phyloP scores from a whole-genome alignment of 2,329 filamentous ascomycete genomes.

The Scedosporium aurantiacum region DNA sequence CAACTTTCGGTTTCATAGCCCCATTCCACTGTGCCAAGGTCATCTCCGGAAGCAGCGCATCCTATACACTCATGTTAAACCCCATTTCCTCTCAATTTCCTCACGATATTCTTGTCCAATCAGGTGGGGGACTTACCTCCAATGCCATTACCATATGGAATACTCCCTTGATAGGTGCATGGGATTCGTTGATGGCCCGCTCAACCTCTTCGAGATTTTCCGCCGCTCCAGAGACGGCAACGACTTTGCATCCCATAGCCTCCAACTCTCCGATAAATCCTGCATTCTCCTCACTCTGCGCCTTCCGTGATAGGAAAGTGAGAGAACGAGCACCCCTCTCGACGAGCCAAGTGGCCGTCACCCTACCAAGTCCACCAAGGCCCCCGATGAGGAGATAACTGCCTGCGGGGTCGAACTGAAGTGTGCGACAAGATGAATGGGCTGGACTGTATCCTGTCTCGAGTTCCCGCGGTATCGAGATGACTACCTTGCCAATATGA shows the following conservation, averaged over 20 bases:
- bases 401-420: constrained; percentile 11
- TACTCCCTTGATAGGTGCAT: constrained; percentile 22
- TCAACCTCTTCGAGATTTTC: constrained; percentile 4
- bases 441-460: neutral
- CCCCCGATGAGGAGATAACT: constrained; percentile 22
- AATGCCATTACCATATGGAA: constrained; percentile 20
- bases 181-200: neutral
- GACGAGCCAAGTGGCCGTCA: constrained; percentile 19
- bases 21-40: constrained; percentile 21
- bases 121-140: constrained; percentile 2
- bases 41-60: constrained; percentile 24
- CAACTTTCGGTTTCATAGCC: constrained; percentile 23
- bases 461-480: constrained; percentile 14
- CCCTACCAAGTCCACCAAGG: constrained; percentile 20
- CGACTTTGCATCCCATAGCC: constrained; percentile 15
- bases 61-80: constrained; percentile 8
- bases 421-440: neutral
- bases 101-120: neutral
- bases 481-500: constrained; percentile 31
- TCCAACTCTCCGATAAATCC: constrained; percentile 14
- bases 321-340: constrained; percentile 18
- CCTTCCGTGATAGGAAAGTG: constrained; percentile 18
- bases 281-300: constrained; percentile 9
- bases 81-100: neutral
- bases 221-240: constrained; percentile 15